Base-by-base conservation (phyloP, 257 asterid genomes). In the Coffea eugenioides region DNA sequence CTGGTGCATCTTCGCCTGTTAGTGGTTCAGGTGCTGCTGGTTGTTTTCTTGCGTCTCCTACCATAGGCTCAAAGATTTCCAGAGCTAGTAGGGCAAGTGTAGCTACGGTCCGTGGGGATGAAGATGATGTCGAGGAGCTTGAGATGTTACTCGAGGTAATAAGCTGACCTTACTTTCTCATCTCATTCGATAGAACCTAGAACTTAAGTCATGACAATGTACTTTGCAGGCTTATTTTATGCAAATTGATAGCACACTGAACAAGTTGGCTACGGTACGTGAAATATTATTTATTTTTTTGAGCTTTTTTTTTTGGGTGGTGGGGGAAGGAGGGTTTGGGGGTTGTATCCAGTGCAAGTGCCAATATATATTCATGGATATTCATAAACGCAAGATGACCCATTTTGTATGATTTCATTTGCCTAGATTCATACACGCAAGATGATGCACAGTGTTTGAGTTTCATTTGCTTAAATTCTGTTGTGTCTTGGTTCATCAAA, bases 111-210 rank as follows among this genome's bases (percentile, higher is more conserved):
- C 91, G 90, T 36, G 98, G 97, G 77, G 97, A 95, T 81, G 99
- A 95, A 77, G 85, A 92, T 84, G 96, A 93, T 72, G 95, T 93
- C 21, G 99, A 95, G 84, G 98, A 92, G 79, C 97, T 95, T 77
- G 99, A 93, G 86, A 95, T 95, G 99, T 83, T 95, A 31, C 96
- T 95, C 12, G 99, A 95, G 95, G 98, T 95, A 84, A 79, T 39
- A 52, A 39, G 49, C 46, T 51, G 69, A 31, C 6, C 67, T 64
- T 54, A 10, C 73, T 45, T 52, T 11, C 69, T 10, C 27, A 45
- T 36, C 18, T 4, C 3, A 10, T 54, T 69, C 23, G 48, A 21
- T 20, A n/a, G 27, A 74, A 54, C 67, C 34, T 54, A 61, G 41
- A 75, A 23, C 46, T 39, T 45, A 41, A 76, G 4, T 4, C 2